These are phyloP conservation scores for Arthroderma uncinatum DNA, from an alignment of 2,329 filamentous ascomycete genomes.

Conservation along the genomic window DNA sequence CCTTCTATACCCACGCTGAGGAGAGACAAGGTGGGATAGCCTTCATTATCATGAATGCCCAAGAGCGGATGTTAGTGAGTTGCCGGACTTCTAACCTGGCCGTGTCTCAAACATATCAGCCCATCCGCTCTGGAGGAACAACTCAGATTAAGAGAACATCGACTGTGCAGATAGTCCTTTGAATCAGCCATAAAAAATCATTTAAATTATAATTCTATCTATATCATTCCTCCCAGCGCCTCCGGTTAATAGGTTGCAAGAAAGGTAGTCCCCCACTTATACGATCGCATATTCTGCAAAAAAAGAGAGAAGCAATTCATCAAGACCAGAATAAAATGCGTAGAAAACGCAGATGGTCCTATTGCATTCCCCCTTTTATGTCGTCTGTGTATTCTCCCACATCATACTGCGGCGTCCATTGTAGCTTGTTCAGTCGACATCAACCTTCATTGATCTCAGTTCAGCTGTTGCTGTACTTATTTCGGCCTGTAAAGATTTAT, in stretches of 20 bases:
- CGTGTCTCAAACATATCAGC: background rate
- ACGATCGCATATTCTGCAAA: background rate
- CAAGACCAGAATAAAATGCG: background rate
- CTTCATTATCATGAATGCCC: background rate
- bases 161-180: background rate
- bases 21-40: background rate
- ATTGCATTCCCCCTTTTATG: background rate
- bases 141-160: background rate
- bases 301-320: background rate
- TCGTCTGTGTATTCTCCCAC: background rate
- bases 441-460: slow-evolving; percentile 33
- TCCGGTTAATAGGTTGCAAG: background rate
- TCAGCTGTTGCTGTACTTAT: slow-evolving; percentile 44
- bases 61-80: background rate
- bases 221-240: background rate
- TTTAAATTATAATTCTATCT: slow-evolving; percentile 1
- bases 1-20: background rate
- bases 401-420: background rate
- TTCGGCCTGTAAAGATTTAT: slow-evolving; percentile 80
- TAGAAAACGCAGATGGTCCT: background rate
- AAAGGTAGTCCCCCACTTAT: background rate
- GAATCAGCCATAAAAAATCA: background rate
- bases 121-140: background rate
- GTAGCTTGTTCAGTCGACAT: slow-evolving; percentile 29
- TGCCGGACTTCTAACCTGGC: background rate